These are phyloP conservation scores for Turritis glabra DNA, from an alignment of 345 rosid genomes.

Conservation along the genomic window DNA sequence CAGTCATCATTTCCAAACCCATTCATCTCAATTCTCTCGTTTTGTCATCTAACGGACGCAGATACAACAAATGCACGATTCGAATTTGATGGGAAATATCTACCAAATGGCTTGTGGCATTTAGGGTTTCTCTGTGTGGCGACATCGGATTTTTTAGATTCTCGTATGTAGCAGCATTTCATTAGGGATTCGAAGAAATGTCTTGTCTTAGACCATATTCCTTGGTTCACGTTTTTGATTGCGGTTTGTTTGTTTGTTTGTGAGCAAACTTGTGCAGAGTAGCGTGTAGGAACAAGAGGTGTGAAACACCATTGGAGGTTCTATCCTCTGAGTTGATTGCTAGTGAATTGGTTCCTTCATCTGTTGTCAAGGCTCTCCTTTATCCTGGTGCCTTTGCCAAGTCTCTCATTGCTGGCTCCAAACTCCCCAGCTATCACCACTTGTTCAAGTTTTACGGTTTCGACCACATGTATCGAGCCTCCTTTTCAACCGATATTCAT, in stretches of 20 bases:
- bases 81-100: neutral
- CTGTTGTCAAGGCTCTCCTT: conserved; percentile 57
- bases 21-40: neutral
- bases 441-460: conserved; percentile 47
- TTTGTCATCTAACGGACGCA: neutral
- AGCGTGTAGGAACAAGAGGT: conserved; percentile 66
- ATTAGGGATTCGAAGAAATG: neutral
- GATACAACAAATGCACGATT: neutral
- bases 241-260: neutral
- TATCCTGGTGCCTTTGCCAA: conserved; percentile 73
- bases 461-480: conserved; percentile 18
- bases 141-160: neutral
- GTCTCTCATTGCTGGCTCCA: conserved; percentile 37
- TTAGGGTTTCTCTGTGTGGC: conserved; percentile 17
- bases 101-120: neutral
- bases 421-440: conserved; percentile 44
- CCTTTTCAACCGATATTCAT: conserved; percentile 44
- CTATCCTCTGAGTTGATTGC: conserved; percentile 62
- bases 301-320: conserved; percentile 69
- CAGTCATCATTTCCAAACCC: neutral
- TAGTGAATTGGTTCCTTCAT: conserved; percentile 51
- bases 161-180: neutral
- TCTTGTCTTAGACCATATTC: neutral
- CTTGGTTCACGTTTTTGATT: neutral
- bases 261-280: conserved; percentile 45